Evolutionary conservation across 2,329 filamentous ascomycete species (phyloP), one percentile per base, ranked within the genome.

Genomic region (Trichoderma simmonsii): DNA sequence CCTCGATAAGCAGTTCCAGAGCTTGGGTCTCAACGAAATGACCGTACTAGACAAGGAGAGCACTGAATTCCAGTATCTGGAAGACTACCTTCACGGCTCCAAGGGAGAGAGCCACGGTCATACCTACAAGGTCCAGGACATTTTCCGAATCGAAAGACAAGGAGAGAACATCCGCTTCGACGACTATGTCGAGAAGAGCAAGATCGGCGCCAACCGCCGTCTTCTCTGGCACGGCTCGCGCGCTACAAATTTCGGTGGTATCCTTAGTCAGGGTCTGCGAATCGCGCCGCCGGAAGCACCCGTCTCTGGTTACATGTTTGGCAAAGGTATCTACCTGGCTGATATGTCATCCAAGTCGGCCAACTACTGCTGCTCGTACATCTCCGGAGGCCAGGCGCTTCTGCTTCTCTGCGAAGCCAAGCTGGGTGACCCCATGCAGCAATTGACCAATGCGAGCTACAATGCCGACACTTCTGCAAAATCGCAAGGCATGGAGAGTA

Each of bases 201-300:
- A 86, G 62, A 79, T 85, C 11, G 82, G 86, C n/a, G 88, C 87
- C 62, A 88, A 96, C 78, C 89, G 92, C 28, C 89, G 93, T 21
- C 88, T 97, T 1, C 86, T 97, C 3, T 97, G 94, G 94, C 94
- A 97, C 79, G 94, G 94, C 18, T 95, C 92, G 18, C 90, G 93
- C 39, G 88, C 86, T 36, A 96, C 93, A 67, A 97, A 97, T 80
- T 97, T 91, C 75, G 93, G 92, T 77, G 94, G 94, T 78, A 97
- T 97, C 72, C 88, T 97, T 56, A 92, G 90, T 71, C 93, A 97
- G 80, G 94, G 94, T 75, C 87, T 97, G 7, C 92, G 93, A n/a
- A 97, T 97, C 75, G 94, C 94, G 7, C 94, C 94, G 0, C 91
- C 92, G 0, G 91, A 97, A 80, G 94, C 94, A 0, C 94, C 93